These are phyloP conservation scores for Rhodocollybia butyracea DNA, from an alignment of 768 basidiomycete genomes.

Conservation along the genomic window DNA sequence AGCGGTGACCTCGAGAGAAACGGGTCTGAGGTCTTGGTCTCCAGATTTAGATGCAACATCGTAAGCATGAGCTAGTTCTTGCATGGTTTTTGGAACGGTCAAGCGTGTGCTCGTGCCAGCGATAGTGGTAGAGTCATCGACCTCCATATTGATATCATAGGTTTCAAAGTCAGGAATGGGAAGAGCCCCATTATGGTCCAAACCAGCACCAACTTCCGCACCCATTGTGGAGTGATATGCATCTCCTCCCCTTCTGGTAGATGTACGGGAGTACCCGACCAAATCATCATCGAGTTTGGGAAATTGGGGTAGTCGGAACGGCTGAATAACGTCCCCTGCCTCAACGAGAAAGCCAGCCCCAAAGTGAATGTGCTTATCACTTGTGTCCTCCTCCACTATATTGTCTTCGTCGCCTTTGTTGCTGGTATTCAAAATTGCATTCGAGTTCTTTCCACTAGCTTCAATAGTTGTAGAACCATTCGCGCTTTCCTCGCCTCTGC, in stretches of 20 bases:
- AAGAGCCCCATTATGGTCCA: conserved; percentile 16
- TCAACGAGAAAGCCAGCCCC: conserved; percentile 66
- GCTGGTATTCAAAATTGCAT: neutral
- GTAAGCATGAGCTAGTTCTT: conserved; percentile 43
- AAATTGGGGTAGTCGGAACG: conserved; percentile 67
- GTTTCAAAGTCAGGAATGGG: conserved; percentile 24
- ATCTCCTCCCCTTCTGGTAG: too few relatives aligned
- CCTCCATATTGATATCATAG: conserved; percentile 35
- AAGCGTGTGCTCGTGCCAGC: neutral
- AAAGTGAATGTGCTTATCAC: conserved; percentile 2
- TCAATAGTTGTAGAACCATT: neutral
- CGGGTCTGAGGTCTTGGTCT: too few relatives aligned
- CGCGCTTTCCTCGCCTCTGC: conserved; percentile 15
- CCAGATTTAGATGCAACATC: conserved; percentile 6
- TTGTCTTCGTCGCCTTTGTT: conserved; percentile 15
- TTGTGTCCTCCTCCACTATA: conserved; percentile 19
- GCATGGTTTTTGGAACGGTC: conserved; percentile 54
- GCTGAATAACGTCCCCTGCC: conserved; percentile 71
- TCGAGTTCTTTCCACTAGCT: neutral
- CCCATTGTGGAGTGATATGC: conserved; percentile 10
- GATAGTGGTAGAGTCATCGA: conserved; percentile 16
- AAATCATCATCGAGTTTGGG: conserved; percentile 29
- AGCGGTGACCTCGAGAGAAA: too few relatives aligned
- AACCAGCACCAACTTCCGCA: neutral
- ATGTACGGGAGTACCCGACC: conserved; percentile 9